Evolutionary conservation across 192 early-diverging fungal genomes (phyloP), one percentile per base, ranked within the genome.

Genomic region (Linnemannia zychae): DNA sequence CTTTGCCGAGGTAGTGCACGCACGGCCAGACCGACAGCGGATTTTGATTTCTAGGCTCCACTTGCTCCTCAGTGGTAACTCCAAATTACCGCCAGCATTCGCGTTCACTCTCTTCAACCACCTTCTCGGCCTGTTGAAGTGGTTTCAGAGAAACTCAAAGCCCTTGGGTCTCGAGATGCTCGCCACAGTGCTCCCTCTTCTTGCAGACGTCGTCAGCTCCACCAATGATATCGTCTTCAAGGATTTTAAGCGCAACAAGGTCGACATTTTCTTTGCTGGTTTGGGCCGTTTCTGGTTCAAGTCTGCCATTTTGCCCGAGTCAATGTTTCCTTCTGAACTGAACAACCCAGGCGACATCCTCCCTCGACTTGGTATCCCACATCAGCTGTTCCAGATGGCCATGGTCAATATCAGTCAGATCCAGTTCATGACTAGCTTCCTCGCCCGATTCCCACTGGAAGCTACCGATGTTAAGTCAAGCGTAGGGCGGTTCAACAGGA

Each of bases 221-320:
- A 89, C 89, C 1, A 92, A 90, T 65, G 90, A 91, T 31, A 72
- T 91, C 12, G 81, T 88, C 6, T 87, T 87, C 75, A 81, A 89
- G 44, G 92, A 92, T 77, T 77, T 92, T n/a, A 87, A 90, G 34
- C 86, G 91, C 74, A 91, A 91, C 66, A 92, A 92, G 53, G 89
- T 92, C 37, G 92, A 92, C 57, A 40, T 88, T 47, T 81, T 92
- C 34, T 75, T 92, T 34, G 60, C 82, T 1, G 89, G 84, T 33
- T 87, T 89, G 2, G 90, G 91, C 7, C 88, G 86, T 7, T 91
- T 92, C 48, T 92, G 91, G 91, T 92, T 92, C 69, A 67, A 40
- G 17, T 75, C 84, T 1, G 79, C 86, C 31, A 87, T 89, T 33
- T 73, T 87, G 11, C 91, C 91, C 0, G 57, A 68, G 5, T 68